Evolutionary conservation across 2,329 filamentous ascomycete genomes (phyloP).

Genomic region (Sporothrix protearum): DNA sequence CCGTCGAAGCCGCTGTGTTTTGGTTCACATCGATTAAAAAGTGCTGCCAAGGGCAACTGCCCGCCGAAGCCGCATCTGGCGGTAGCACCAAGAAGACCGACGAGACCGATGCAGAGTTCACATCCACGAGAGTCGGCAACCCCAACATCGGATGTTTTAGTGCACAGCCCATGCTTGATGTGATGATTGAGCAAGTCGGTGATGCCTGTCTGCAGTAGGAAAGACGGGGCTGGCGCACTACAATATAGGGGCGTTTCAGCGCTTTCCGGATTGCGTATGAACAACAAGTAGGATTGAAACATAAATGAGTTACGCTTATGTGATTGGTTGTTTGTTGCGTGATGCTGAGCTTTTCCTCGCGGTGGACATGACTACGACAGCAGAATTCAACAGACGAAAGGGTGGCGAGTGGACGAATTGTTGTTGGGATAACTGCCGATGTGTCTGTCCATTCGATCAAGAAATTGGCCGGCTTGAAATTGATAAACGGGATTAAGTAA

Average conservation of each 20-base stretch:
- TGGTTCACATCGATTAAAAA: slow-evolving; percentile 57
- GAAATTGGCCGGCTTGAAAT: neutral
- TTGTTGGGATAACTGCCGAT: neutral
- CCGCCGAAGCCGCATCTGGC: slow-evolving; percentile 51
- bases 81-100: slow-evolving; percentile 63
- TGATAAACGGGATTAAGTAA: neutral
- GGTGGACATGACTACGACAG: neutral
- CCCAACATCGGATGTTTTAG: slow-evolving; percentile 64
- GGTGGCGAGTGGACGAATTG: neutral
- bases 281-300: neutral
- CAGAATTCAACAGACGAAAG: neutral
- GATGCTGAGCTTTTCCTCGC: neutral
- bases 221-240: neutral
- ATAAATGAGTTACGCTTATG: neutral
- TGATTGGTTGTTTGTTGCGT: neutral
- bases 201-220: slow-evolving; percentile 8
- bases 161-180: slow-evolving; percentile 67
- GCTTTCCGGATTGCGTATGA: neutral
- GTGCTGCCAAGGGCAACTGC: slow-evolving; percentile 56
- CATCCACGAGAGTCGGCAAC: slow-evolving; percentile 62
- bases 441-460: neutral
- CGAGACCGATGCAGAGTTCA: slow-evolving; percentile 65
- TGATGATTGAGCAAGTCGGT: slow-evolving; percentile 34
- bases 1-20: slow-evolving; percentile 61
- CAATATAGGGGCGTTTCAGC: neutral